Evolutionary conservation across 177 flowering plant species (phyloP).

Genomic region (Vitis hybrid): DNA sequence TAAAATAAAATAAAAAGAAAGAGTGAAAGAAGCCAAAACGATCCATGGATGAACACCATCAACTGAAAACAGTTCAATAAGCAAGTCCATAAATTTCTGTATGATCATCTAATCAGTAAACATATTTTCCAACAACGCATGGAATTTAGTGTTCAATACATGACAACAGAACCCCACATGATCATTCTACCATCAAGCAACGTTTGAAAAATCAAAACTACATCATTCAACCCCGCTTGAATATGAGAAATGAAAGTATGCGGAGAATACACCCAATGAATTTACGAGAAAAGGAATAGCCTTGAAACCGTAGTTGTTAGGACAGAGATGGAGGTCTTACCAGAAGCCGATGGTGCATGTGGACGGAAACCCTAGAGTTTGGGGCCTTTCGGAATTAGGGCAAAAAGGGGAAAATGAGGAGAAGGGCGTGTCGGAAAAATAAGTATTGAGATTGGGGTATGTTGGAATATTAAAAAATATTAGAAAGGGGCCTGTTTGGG

Average conservation of each 20-base stretch:
- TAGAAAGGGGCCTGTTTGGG: background rate
- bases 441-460: background rate
- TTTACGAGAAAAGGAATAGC: background rate
- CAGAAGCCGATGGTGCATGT: slow-evolving; percentile 15
- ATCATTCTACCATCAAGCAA: background rate
- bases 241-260: background rate
- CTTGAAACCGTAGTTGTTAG: background rate
- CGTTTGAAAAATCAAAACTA: background rate
- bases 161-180: background rate
- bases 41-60: background rate
- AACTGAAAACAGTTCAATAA: slow-evolving; percentile 1
- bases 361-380: slow-evolving; percentile 28
- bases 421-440: background rate
- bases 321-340: slow-evolving; percentile 11
- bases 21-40: background rate
- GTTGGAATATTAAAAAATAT: background rate
- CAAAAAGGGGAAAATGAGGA: slow-evolving; percentile 4
- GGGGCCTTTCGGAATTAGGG: slow-evolving; percentile 29
- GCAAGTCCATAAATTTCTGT: background rate
- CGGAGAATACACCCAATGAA: background rate
- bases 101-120: background rate
- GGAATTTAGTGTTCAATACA: background rate
- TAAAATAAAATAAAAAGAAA: background rate
- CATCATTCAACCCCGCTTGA: background rate
- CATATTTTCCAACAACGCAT: background rate